Percentiles rank a stretch among this genome's conserved stretches.
Conservation (phyloP, 495 filamentous ascomycete species). For the Penicillium macrosclerotiorum region DNA sequence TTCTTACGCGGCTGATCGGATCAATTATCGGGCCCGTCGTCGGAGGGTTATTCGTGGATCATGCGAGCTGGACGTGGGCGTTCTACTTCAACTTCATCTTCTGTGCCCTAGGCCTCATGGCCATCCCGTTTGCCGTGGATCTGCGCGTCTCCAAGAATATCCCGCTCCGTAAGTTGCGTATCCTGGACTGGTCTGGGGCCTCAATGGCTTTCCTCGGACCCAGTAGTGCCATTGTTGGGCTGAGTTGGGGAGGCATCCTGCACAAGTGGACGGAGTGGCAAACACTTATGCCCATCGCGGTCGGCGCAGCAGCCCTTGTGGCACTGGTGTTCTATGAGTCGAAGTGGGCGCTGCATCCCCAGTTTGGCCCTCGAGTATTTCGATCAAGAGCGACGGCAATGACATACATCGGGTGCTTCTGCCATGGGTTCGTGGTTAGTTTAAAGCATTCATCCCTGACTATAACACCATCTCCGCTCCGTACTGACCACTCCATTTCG, state of each 20-base stretch:
- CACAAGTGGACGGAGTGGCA: constrained; percentile 40
- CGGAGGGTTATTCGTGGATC: constrained; percentile 38
- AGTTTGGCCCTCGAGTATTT: constrained; percentile 55
- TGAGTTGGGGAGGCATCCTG: constrained; percentile 35
- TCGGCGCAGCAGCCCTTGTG: constrained; percentile 47
- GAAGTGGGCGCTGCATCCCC: constrained; percentile 42
- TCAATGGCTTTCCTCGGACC: constrained; percentile 30
- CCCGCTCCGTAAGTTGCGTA: constrained; percentile 24
- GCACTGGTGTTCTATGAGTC: constrained; percentile 50
- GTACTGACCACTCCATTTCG: no score
- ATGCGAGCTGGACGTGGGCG: constrained; percentile 37
- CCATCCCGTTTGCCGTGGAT: constrained; percentile 37
- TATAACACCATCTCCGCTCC: background rate
- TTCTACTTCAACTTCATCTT: constrained; percentile 47
- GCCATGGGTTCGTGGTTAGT: constrained; percentile 51
- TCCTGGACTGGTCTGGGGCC: constrained; percentile 39
- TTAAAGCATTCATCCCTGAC: background rate
- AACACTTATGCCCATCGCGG: constrained; percentile 48
- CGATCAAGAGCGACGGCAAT: constrained; percentile 30
- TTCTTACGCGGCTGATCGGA: constrained; percentile 34
- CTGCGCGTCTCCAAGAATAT: constrained; percentile 24
- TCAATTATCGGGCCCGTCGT: constrained; percentile 35
- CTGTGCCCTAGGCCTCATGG: constrained; percentile 32
- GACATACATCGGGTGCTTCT: constrained; percentile 51
- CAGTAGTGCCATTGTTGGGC: constrained; percentile 30